Conservation (phyloP, 768 basidiomycete genomes). For the Pisolithus microcarpus region DNA sequence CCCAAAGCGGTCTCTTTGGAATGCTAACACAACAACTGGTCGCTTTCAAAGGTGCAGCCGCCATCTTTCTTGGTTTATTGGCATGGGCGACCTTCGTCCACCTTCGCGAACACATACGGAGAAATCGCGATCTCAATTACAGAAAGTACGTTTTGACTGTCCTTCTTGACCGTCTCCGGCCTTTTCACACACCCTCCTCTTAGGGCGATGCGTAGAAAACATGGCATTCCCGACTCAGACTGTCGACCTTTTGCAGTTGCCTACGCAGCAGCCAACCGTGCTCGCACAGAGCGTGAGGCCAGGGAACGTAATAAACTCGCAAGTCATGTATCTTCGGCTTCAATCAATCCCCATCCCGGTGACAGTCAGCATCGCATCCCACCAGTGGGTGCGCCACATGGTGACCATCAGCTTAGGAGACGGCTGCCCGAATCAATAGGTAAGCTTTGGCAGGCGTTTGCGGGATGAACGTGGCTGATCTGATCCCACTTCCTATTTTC, state of each 20-base stretch:
- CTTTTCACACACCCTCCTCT: conserved; percentile 10
- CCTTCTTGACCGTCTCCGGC: neutral
- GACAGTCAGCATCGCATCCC: conserved; percentile 25
- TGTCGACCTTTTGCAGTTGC: conserved; percentile 81
- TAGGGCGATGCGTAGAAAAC: conserved; percentile 65
- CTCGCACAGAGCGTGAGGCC: conserved; percentile 47
- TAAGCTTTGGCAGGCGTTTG: conserved; percentile 26
- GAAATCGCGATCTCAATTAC: conserved; percentile 57
- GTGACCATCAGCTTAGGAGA: conserved; percentile 31
- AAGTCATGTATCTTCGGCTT: conserved; percentile 13
- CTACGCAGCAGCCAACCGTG: conserved; percentile 62
- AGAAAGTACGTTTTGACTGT: conserved; percentile 44
- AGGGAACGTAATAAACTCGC: conserved; percentile 30
- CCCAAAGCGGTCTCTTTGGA: conserved; percentile 19
- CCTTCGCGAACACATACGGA: conserved; percentile 41
- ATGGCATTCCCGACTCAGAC: conserved; percentile 82
- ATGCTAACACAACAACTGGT: conserved; percentile 31
- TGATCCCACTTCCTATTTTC: conserved; percentile 15
- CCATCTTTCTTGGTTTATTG: conserved; percentile 28
- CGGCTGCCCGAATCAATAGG: conserved; percentile 38
- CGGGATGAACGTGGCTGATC: conserved; percentile 15
- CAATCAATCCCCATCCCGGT: conserved; percentile 17
- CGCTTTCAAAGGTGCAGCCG: conserved; percentile 31
- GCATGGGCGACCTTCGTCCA: conserved; percentile 29
- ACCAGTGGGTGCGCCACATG: conserved; percentile 23